Percentiles rank a stretch among this genome's conserved stretches.
phyloP scores from a whole-genome alignment of 176 grass and related monocot genomes.

The Carex pumila region DNA sequence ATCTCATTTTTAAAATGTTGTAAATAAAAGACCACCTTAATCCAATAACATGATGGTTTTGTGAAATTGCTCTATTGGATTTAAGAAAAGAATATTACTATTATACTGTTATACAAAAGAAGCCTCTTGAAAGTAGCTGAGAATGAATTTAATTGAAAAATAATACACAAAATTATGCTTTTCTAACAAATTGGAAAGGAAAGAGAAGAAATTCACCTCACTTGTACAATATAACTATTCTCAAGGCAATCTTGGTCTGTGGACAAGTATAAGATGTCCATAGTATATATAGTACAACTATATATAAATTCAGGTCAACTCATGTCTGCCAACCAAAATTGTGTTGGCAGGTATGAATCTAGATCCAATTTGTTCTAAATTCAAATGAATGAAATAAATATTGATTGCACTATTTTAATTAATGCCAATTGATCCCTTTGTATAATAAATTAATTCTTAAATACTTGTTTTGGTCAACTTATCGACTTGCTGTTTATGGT shows the following conservation, averaged over 20 bases:
- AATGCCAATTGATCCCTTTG: not conserved
- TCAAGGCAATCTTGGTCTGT: not conserved
- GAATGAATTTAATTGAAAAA: not conserved
- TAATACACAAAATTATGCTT: not conserved
- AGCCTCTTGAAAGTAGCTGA: not conserved
- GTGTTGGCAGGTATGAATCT: constrained; percentile 20
- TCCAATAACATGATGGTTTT: not conserved
- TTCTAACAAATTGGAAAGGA: too few relatives aligned
- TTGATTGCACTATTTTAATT: not conserved
- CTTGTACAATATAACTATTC: not conserved
- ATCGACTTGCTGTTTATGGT: not conserved
- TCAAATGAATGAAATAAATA: constrained; percentile 9
- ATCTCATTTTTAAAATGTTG: not conserved
- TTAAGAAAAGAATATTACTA: not conserved
- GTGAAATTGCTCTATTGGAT: not conserved
- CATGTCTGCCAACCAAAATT: not conserved
- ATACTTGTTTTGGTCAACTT: constrained; percentile 5
- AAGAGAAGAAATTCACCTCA: constrained; percentile 2
- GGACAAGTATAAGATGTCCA: not conserved
- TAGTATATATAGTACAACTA: not conserved
- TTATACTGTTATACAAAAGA: not conserved
- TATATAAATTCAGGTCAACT: constrained; percentile 12
- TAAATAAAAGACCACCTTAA: not conserved
- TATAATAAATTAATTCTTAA: not conserved
- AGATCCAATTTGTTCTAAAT: constrained; percentile 24